phyloP scores from a whole-genome alignment of 306 rosid genomes.

The Mimosa pudica region DNA sequence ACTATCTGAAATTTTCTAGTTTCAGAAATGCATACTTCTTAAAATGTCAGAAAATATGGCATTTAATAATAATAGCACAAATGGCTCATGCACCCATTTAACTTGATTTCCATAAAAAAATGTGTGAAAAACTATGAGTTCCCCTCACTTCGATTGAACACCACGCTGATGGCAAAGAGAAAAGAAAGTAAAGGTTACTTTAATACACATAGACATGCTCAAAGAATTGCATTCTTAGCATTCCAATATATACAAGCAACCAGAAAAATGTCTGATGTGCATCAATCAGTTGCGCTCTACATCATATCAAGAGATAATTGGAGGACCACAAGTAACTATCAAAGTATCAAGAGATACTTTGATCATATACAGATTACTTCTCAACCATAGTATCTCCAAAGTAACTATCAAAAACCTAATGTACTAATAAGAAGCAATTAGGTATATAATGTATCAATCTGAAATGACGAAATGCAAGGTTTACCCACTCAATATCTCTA shows the following conservation, averaged over 20 bases:
- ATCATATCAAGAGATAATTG: background rate
- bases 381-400: too few relatives aligned
- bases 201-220: background rate
- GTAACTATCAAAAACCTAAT: too few relatives aligned
- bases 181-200: background rate
- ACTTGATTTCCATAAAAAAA: background rate
- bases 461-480: too few relatives aligned
- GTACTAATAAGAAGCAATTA: too few relatives aligned
- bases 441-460: too few relatives aligned
- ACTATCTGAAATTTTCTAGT: conserved; percentile 8
- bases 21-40: conserved; percentile 12
- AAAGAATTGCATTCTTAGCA: too few relatives aligned
- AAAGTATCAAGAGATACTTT: background rate
- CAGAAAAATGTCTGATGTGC: background rate
- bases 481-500: too few relatives aligned
- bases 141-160: background rate
- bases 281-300: background rate
- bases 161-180: background rate
- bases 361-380: too few relatives aligned
- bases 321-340: background rate
- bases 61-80: background rate
- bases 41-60: background rate
- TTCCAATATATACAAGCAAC: too few relatives aligned
- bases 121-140: background rate
- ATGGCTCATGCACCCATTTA: background rate